phyloP scores from a whole-genome alignment of 129 eudicot species.

The Centrapalus pauciflorus region DNA sequence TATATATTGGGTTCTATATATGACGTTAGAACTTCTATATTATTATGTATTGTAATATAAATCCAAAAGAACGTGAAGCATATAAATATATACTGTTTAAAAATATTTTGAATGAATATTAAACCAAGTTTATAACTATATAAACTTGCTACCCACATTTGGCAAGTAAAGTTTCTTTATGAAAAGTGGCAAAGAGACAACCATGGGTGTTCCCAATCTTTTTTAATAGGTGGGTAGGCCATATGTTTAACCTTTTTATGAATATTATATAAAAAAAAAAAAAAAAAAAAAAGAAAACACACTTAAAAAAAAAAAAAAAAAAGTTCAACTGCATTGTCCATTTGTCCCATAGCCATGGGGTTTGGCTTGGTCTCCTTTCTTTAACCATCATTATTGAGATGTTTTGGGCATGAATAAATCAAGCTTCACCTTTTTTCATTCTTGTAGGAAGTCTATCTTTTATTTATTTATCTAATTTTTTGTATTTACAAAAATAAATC shows the following conservation, averaged over 20 bases:
- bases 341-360: slow-evolving; percentile 2
- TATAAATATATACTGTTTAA: too few relatives aligned
- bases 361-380: slow-evolving; percentile 15
- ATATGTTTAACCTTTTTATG: neutral
- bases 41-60: too few relatives aligned
- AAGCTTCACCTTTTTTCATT: neutral
- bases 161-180: neutral
- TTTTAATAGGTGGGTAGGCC: slow-evolving; percentile 11
- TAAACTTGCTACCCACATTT: neutral
- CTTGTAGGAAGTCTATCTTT: neutral
- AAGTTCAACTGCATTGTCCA: too few relatives aligned
- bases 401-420: slow-evolving; percentile 5
- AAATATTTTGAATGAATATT: neutral
- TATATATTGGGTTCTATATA: too few relatives aligned
- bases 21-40: too few relatives aligned
- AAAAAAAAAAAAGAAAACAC: slow-evolving; percentile 13
- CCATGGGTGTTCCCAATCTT: slow-evolving; percentile 17
- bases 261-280: neutral
- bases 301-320: slow-evolving; percentile 12
- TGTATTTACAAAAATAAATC: too few relatives aligned
- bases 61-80: too few relatives aligned
- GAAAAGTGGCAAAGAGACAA: slow-evolving; percentile 2
- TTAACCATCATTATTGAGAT: neutral
- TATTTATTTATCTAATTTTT: too few relatives aligned
- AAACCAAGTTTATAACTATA: neutral